Evolutionary conservation across 108 stramenopile genomes (phyloP), one percentile per base, ranked within the genome.

Genomic region (Mediolabrus comicus): DNA sequence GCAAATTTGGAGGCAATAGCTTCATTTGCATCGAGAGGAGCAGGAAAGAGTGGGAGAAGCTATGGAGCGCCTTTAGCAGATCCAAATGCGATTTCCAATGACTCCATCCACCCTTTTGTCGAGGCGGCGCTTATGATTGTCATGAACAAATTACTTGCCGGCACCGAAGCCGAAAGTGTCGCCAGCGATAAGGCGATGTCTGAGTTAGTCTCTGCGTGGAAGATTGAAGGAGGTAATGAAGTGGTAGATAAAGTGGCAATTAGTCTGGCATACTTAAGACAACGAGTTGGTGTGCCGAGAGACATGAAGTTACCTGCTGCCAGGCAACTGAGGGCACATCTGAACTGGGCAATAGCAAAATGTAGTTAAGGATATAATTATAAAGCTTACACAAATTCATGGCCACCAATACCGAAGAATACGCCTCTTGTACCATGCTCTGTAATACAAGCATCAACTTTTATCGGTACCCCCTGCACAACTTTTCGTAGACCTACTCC

Each of bases 291-390:
- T 59, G 97, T 98, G 19, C 97, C 97, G 8, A 77, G 97, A 11
- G 97, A 98, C 60, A 91, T 98, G 87, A 72, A 79, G 49, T 83
- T 94, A 67, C 90, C 92, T 5, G 95, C 97, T 13, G 97, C 95
- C 1, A 71, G 96, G 33, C 91, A 96, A 67, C 70, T 98, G 17
- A 74, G 92, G 51, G 85, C 88, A 16, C 85, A 89, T 63, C 67
- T 92, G 55, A 92, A 92, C 63, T 92, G 86, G 86, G 77, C 87
- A 8, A 83, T 86, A 11, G 71, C 1, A 4, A 31, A 27, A 7
- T 56, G n/a, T 4, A n/a, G 8, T 19, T 56, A 29, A 56, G 4
- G 32, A 16, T 29, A 35, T 51, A 0, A 33, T 65, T 33, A 26
- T 61, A 60, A 84, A 17, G 64, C 72, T 41, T 85, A 79, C n/a